Base-by-base conservation (phyloP, 306 rosid species). In the Malus orientalis region DNA sequence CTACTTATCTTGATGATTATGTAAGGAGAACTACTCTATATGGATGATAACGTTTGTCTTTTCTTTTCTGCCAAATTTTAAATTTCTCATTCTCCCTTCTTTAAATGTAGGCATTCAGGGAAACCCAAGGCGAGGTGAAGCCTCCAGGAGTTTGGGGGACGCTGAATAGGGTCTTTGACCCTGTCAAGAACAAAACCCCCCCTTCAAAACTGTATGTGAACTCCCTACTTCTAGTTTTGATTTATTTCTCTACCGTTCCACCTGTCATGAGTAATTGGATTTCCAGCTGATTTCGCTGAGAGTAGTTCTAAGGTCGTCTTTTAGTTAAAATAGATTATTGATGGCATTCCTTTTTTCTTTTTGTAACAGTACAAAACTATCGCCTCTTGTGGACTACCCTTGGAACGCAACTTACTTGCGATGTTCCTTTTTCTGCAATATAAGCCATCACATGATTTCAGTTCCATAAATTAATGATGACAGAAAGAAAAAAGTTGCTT, bases 381-480 rank as follows among this genome's bases (percentile, higher is more conserved):
- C 92, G 96, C 25, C 38, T 81, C 75, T 88, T 89, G 88, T 92
- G 99, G 99, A 90, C 97, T 69, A 97, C 97, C 79, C 93, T 95
- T n/a, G 99, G 99, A 32, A 96, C 97, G 51, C 97, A 90, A 79
- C 90, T 92, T 74, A 81, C 89, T 76, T 89, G 97, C 40, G 99
- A 95, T 82, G 96, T 90, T 83, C 99, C 99, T 49, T 95, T 84
- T 80, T 95, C 97, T 83, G 97, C 96, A 57, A 88, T 25, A 25
- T 25, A 25, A 25, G 25, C 25, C 25, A 25, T 25, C 25, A 25
- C 25, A 25, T 25, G 25, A 25, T 25, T 25, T 25, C 25, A 25
- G 25, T 25, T 25, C 25, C 25, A 25, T 25, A 25, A 25, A 25
- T 25, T 25, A 25, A 91, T 71, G 78, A 95, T 95, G 97, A 95